These are phyloP conservation scores for Onygenales sp. DNA, from an alignment of 2,329 filamentous ascomycete genomes.

Conservation along the genomic window DNA sequence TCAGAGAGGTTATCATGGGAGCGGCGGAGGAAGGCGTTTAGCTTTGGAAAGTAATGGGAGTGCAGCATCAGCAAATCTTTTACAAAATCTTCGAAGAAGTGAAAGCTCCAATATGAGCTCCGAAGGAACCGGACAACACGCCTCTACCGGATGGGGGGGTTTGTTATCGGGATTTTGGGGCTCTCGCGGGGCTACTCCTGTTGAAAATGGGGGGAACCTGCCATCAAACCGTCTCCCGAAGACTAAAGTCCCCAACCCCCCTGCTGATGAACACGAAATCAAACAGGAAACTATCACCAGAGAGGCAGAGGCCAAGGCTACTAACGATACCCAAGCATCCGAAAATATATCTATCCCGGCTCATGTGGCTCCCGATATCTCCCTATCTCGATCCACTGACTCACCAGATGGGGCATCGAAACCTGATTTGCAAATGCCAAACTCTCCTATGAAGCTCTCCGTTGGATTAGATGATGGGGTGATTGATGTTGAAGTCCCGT, in stretches of 20 bases:
- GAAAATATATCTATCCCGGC: slow-evolving; percentile 29
- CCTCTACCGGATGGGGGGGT: slow-evolving; percentile 45
- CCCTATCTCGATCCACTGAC: slow-evolving; percentile 12
- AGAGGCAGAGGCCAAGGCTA: slow-evolving; percentile 7
- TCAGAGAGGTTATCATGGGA: slow-evolving; percentile 18
- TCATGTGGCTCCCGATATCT: slow-evolving; percentile 13
- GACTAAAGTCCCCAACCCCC: not conserved
- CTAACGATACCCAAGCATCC: slow-evolving; percentile 16
- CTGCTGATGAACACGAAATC: not conserved
- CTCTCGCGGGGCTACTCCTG: slow-evolving; percentile 39
- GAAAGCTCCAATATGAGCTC: slow-evolving; percentile 40
- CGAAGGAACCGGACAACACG: slow-evolving; percentile 37
- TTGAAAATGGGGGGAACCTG: slow-evolving; percentile 23
- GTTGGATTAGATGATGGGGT: slow-evolving; percentile 47
- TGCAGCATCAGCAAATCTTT: slow-evolving; percentile 46
- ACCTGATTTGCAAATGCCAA: slow-evolving; percentile 23
- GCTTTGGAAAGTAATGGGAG: slow-evolving; percentile 27
- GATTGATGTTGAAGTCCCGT: slow-evolving; percentile 50
- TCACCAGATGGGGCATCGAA: slow-evolving; percentile 20
- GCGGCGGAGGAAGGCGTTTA: slow-evolving; percentile 4
- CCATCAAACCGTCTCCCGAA: slow-evolving; percentile 5
- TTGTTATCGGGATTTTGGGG: slow-evolving; percentile 49
- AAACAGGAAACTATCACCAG: not conserved
- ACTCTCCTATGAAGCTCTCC: slow-evolving; percentile 43
- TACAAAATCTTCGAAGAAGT: slow-evolving; percentile 45